Percentiles rank a stretch among this genome's conserved stretches.
Evolutionary conservation across 2,329 filamentous ascomycete genomes (phyloP).

Genomic region (Pseudogymnoascus sp.): DNA sequence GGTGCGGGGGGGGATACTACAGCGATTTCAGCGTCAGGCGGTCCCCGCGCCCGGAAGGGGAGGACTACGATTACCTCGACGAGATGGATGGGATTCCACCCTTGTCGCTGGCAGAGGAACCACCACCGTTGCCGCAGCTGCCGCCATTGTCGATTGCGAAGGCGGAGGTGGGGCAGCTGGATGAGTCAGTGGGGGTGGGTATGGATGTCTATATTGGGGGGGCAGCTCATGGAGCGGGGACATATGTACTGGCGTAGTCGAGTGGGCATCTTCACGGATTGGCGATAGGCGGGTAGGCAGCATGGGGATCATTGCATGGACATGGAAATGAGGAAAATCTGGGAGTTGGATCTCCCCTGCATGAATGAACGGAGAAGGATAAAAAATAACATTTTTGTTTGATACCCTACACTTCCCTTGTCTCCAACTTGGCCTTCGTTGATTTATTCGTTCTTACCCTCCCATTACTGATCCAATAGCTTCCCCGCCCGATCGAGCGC

Average conservation of each 20-base stretch:
- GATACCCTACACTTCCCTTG: not conserved
- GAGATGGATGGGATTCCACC: constrained; percentile 27
- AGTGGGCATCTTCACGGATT: constrained; percentile 1
- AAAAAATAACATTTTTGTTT: constrained; percentile 23
- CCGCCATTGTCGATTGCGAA: constrained; percentile 12
- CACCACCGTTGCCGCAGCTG: constrained; percentile 20
- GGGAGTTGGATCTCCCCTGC: not conserved
- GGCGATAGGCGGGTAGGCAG: not conserved
- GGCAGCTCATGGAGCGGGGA: not conserved
- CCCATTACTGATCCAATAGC: constrained; percentile 29
- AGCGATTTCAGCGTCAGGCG: constrained; percentile 30
- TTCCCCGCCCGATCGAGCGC: constrained; percentile 71
- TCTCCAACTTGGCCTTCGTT: not conserved
- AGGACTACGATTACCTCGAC: constrained; percentile 29
- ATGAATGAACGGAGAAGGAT: constrained; percentile 12
- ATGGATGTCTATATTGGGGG: not conserved
- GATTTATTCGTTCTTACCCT: not conserved
- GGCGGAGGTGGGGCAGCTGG: constrained; percentile 25
- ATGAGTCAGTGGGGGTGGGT: constrained; percentile 18
- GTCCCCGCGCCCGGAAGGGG: constrained; percentile 18
- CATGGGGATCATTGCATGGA: not conserved
- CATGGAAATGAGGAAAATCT: not conserved
- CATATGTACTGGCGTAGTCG: constrained; percentile 2
- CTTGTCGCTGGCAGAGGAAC: constrained; percentile 23
- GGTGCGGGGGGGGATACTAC: constrained; percentile 16